Evolutionary conservation across 2,329 filamentous ascomycete species (phyloP).

Genomic region (Hymenoscyphus fructigenus): DNA sequence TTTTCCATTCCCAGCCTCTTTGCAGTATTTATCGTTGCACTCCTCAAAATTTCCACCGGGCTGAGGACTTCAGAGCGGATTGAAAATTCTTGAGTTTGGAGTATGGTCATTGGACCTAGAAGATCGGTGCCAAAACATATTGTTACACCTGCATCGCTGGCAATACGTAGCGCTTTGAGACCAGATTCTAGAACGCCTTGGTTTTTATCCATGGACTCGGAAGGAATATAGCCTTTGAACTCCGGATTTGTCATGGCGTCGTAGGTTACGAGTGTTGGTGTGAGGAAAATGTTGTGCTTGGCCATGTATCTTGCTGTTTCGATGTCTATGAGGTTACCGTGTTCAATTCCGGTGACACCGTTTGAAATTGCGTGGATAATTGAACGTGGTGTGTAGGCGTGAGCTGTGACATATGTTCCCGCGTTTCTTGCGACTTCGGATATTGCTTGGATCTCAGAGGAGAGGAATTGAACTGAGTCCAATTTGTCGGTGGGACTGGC

Average conservation of each 20-base stretch:
- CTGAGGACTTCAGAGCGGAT: conserved; percentile 45
- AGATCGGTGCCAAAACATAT: conserved; percentile 58
- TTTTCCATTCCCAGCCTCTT: conserved; percentile 47
- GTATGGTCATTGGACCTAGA: conserved; percentile 48
- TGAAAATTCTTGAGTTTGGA: conserved; percentile 50
- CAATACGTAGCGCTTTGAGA: conserved; percentile 48
- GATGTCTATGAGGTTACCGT: conserved; percentile 62
- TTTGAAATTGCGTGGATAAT: conserved; percentile 56
- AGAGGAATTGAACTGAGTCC: conserved; percentile 55
- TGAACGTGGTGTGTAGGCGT: conserved; percentile 55
- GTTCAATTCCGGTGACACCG: conserved; percentile 57
- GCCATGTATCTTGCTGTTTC: conserved; percentile 52
- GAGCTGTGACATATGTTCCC: conserved; percentile 55
- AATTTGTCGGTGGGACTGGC: conserved; percentile 54
- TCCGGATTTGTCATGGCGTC: conserved; percentile 46
- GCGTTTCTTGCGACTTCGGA: conserved; percentile 48
- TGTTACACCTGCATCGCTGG: conserved; percentile 50
- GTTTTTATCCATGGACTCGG: conserved; percentile 49
- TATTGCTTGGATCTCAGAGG: conserved; percentile 56
- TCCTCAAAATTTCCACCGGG: conserved; percentile 46
- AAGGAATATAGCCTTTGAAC: conserved; percentile 45
- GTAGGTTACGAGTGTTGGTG: conserved; percentile 55
- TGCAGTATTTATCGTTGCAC: conserved; percentile 53
- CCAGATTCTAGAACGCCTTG: conserved; percentile 49
- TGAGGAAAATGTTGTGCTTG: conserved; percentile 48